Evolutionary conservation across 2,329 filamentous ascomycete species (phyloP).

Genomic region (Ambrosiella cleistominuta): DNA sequence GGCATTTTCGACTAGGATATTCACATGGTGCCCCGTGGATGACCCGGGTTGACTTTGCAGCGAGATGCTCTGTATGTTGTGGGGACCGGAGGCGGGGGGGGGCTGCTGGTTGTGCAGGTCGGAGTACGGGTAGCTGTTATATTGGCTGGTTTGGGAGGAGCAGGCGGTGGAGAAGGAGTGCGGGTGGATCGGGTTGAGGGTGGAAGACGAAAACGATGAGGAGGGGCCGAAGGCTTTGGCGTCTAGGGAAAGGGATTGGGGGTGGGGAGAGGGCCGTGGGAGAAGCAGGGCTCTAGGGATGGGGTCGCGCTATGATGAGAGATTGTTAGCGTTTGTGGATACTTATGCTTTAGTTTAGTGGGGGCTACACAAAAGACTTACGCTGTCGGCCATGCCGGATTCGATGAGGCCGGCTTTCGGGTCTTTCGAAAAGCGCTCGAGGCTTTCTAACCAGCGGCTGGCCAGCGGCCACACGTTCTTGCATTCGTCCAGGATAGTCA

Average conservation of each 20-base stretch:
- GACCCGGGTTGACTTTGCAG: neutral
- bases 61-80: neutral
- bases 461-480: constrained; percentile 35
- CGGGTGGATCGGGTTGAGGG: neutral
- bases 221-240: neutral
- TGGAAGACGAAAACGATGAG: neutral
- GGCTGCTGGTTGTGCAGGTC: neutral
- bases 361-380: constrained; percentile 7
- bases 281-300: neutral
- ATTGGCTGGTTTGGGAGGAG: neutral
- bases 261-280: neutral
- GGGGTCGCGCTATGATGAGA: neutral
- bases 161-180: neutral
- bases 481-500: constrained; percentile 30
- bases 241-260: neutral
- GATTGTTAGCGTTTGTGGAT: neutral
- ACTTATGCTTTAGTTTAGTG: neutral
- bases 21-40: neutral
- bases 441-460: constrained; percentile 26
- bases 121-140: neutral
- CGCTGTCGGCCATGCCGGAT: constrained; percentile 33
- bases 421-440: neutral
- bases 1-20: neutral
- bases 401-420: constrained; percentile 18
- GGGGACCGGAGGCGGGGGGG: neutral